Evolutionary conservation across 1,284 basidiomycete genomes (phyloP).

Genomic region (Takashimella koratensis): DNA sequence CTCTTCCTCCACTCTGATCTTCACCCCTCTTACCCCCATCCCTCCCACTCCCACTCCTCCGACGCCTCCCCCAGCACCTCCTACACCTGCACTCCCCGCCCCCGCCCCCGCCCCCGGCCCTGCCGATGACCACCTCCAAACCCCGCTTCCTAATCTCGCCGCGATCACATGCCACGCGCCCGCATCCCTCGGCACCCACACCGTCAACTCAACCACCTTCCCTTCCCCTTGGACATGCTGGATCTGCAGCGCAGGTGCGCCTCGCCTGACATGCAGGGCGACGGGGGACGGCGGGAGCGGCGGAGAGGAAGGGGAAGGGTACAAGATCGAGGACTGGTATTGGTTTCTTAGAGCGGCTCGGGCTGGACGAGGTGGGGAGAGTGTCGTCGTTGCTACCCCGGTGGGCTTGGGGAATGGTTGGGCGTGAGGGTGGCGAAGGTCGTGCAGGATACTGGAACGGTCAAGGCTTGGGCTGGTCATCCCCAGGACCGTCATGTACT

Average conservation of each 20-base stretch:
- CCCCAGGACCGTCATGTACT: constrained; percentile 18
- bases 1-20: constrained; percentile 22
- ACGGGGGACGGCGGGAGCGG: neutral
- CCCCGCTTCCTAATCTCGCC: constrained; percentile 21
- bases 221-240: neutral
- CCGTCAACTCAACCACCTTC: constrained; percentile 16
- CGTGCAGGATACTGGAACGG: neutral
- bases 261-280: neutral
- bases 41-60: neutral
- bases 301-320: neutral
- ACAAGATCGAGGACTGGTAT: neutral
- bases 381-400: neutral
- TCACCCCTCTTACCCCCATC: too few relatives aligned
- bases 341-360: neutral
- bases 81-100: neutral
- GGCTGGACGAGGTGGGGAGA: neutral
- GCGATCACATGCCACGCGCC: constrained; percentile 29
- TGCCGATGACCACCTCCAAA: constrained; percentile 10
- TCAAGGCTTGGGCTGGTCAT: constrained; percentile 6
- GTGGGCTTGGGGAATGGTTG: neutral
- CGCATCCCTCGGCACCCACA: constrained; percentile 29
- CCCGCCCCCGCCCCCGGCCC: neutral
- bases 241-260: neutral
- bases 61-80: neutral
- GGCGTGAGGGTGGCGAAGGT: neutral